phyloP scores from a whole-genome alignment of 164 flowering plant species.

The Stephania yunnanensis region DNA sequence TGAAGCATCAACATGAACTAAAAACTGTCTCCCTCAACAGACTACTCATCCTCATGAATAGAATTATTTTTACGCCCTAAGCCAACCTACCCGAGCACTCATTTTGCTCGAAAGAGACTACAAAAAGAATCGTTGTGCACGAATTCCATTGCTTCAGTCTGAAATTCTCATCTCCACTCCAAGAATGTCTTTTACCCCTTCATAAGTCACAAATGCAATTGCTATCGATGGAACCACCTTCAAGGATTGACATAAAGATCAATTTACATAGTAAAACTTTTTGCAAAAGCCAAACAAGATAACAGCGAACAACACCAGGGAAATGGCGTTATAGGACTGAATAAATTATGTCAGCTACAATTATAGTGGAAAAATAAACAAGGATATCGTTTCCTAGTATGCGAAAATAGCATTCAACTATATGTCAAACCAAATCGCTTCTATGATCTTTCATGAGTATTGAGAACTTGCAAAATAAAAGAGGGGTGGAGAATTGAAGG shows the following conservation, averaged over 20 bases:
- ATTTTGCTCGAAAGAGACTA: conserved; percentile 6
- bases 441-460: neutral
- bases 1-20: neutral
- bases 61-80: too few relatives aligned
- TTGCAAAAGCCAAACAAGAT: neutral
- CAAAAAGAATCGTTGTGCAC: conserved; percentile 17
- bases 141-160: conserved; percentile 36
- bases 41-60: too few relatives aligned
- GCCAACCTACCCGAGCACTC: neutral
- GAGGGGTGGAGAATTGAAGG: neutral
- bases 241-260: conserved; percentile 24
- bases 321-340: neutral
- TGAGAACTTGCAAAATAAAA: neutral
- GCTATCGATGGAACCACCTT: conserved; percentile 97
- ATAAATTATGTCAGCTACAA: neutral
- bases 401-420: neutral
- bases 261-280: conserved; percentile 37
- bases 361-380: neutral
- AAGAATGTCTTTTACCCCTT: conserved; percentile 70
- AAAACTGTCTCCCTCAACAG: neutral
- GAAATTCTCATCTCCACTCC: conserved; percentile 92
- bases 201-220: conserved; percentile 91
- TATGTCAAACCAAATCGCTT: neutral
- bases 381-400: neutral
- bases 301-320: too few relatives aligned